These are phyloP conservation scores for Ascochyta lentis DNA, from an alignment of 2,329 filamentous ascomycete species.

Conservation along the genomic window DNA sequence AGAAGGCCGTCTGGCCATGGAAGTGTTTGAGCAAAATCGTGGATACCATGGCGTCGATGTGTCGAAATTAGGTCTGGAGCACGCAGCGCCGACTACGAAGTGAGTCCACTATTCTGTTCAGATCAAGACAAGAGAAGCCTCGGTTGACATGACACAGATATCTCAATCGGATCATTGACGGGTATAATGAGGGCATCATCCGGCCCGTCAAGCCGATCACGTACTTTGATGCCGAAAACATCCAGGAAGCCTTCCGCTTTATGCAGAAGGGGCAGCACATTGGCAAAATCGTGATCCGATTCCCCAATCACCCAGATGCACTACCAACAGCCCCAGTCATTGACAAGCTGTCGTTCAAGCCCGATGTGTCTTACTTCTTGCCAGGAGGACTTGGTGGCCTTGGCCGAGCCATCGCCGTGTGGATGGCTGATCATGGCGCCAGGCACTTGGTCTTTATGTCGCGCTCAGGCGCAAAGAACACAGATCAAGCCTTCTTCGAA, in stretches of 20 bases:
- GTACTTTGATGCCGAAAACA: not conserved
- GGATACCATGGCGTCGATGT: not conserved
- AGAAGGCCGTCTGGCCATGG: not conserved
- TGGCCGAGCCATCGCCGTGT: not conserved
- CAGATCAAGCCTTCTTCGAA: not conserved
- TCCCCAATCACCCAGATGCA: not conserved
- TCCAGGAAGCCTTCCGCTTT: not conserved
- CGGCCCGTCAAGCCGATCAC: not conserved
- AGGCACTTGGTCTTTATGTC: not conserved
- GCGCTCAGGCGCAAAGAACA: not conserved
- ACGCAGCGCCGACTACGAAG: no score
- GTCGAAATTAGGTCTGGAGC: not conserved
- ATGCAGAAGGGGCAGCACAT: not conserved
- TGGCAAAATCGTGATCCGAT: not conserved
- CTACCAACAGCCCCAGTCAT: not conserved
- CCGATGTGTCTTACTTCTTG: not conserved
- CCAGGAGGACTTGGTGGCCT: not conserved
- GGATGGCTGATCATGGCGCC: not conserved
- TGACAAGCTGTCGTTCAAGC: not conserved
- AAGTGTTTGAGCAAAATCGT: not conserved
- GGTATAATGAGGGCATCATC: no score
- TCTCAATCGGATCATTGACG: no score
- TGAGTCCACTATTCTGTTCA: no score
- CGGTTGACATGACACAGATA: not conserved
- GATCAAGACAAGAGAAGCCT: not conserved